Evolutionary conservation across 768 basidiomycete species (phyloP), one percentile per base, ranked within the genome.

Genomic region (Mycena rebaudengoi): DNA sequence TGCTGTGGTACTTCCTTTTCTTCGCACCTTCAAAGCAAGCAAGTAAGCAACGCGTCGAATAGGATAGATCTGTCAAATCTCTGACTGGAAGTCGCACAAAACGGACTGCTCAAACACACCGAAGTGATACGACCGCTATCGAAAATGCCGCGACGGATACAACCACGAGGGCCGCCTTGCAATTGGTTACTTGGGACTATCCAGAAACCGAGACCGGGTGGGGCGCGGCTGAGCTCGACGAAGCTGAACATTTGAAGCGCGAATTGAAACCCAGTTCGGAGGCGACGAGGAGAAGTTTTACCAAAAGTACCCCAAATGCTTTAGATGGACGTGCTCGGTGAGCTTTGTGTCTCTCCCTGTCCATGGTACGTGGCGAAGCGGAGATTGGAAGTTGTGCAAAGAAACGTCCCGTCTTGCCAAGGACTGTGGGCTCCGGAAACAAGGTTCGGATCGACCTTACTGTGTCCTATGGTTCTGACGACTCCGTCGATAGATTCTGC

Each of bases 321-420:
- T 79, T 44, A 64, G 78, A 53, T 80, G 78, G 79, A 78, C 78
- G 7, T 79, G 78, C 59, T 80, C 68, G 79, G 60, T 61, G 28
- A 1, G 52, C 40, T 30, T 32, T 26, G n/a, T 28, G 12, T n/a
- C 32, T 54, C 11, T 33, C 8, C 39, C 28, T n/a, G 23, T 16
- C 11, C 4, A 8, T 28, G 37, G 14, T 14, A 23, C 40, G 18
- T 1, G n/a, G n/a, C n/a, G n/a, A n/a, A n/a, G n/a, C n/a, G 96
- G 96, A 3, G 86, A 83, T 60, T 98, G 96, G 71, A 96, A 95
- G 71, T 81, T 98, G 10, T 98, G 96, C 71, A 88, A 90, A 8
- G 88, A 92, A 59, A 95, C 89, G 6, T 85, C 87, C 3, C 96
- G 98, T 78, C 84, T 96, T 7, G 95, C 94, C 0, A 92, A 87